Conservation (phyloP, 2,329 filamentous ascomycete species). For the Xylariaceae sp. region DNA sequence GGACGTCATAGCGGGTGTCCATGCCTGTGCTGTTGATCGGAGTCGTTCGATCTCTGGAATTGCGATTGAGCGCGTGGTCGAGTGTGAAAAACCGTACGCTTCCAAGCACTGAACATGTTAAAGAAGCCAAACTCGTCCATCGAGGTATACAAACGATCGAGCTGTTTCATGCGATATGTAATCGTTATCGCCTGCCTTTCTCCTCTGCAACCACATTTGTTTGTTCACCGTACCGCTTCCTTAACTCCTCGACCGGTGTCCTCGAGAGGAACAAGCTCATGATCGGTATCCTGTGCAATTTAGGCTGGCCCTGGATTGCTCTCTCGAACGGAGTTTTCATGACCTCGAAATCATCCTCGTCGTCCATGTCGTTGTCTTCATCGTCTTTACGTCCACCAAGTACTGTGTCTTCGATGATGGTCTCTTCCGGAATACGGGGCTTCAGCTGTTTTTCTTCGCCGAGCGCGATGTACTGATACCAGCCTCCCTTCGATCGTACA, state of each 20-base stretch:
- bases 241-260: constrained; percentile 52
- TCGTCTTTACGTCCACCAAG: constrained; percentile 29
- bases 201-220: constrained; percentile 31
- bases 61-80: too few species aligned
- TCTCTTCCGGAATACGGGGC: constrained; percentile 27
- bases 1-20: neutral
- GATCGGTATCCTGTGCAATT: constrained; percentile 45
- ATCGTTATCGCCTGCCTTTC: too few species aligned
- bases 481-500: constrained; percentile 22
- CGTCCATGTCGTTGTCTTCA: constrained; percentile 24
- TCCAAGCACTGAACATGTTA: too few species aligned
- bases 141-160: too few species aligned
- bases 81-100: too few species aligned
- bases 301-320: constrained; percentile 45
- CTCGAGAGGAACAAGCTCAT: constrained; percentile 59
- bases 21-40: neutral
- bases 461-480: constrained; percentile 56
- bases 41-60: too few species aligned
- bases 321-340: constrained; percentile 55
- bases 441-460: constrained; percentile 41
- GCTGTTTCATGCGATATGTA: too few species aligned
- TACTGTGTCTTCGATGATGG: constrained; percentile 41
- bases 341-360: constrained; percentile 51
- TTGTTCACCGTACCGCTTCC: constrained; percentile 44
- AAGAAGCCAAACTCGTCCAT: neutral